Conservation (phyloP, 2,329 filamentous ascomycete genomes). For the Scytalidium sp. region DNA sequence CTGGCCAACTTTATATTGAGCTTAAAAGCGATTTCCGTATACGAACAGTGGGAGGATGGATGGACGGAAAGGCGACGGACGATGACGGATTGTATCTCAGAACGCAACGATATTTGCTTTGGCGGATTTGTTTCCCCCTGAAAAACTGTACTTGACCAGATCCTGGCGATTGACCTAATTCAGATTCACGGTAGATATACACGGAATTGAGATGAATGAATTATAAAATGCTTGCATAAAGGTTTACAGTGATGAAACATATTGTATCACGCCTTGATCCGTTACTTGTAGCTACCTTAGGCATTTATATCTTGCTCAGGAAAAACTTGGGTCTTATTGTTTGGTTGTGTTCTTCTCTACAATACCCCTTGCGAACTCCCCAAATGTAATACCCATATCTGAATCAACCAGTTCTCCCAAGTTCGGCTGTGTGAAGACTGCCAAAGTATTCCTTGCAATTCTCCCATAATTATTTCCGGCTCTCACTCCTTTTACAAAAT, state of each 20-base stretch:
- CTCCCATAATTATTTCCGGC: slow-evolving; percentile 46
- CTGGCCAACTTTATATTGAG: background rate
- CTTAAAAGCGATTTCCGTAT: background rate
- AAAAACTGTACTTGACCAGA: background rate
- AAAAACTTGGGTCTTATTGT: too few species aligned
- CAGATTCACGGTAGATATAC: background rate
- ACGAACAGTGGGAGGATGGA: background rate
- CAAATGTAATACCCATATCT: slow-evolving; percentile 66
- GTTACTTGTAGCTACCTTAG: too few species aligned
- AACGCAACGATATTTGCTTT: background rate
- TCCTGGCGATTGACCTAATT: background rate
- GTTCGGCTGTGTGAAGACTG: slow-evolving; percentile 97
- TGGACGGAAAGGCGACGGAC: background rate
- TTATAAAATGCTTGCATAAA: too few species aligned
- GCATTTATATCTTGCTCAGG: too few species aligned
- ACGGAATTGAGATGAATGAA: background rate
- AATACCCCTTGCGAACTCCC: slow-evolving; percentile 60
- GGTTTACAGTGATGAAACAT: too few species aligned
- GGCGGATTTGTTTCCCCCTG: background rate
- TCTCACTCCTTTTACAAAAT: slow-evolving; percentile 82
- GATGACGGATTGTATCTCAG: background rate
- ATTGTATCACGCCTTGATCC: too few species aligned
- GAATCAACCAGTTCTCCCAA: slow-evolving; percentile 75
- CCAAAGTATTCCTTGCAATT: slow-evolving; percentile 82
- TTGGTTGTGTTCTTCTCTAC: slow-evolving; percentile 32